A percentile compares a stretch with the other conserved stretches of the same genome.
Evolutionary conservation across 2,329 filamentous ascomycete genomes (phyloP).

Genomic region (Colletotrichum scovillei): DNA sequence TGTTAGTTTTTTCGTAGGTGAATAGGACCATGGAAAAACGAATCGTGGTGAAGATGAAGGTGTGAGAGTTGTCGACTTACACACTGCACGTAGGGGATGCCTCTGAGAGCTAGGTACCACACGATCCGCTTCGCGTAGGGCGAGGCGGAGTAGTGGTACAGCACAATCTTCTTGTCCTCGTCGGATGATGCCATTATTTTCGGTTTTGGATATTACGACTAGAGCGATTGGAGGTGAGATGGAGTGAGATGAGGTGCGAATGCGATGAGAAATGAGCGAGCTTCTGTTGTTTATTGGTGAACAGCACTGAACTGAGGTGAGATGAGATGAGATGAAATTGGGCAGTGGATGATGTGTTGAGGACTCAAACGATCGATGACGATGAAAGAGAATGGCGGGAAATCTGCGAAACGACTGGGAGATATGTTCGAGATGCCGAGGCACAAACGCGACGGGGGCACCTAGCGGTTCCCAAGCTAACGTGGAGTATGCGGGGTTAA

Average conservation of each 20-base stretch:
- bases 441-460: neutral
- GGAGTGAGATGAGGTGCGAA: neutral
- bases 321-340: neutral
- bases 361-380: neutral
- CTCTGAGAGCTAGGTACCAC: conserved; percentile 76
- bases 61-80: conserved; percentile 55
- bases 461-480: neutral
- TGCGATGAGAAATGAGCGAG: too few relatives aligned
- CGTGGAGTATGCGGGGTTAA: neutral
- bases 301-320: neutral
- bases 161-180: conserved; percentile 53
- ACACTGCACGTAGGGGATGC: conserved; percentile 75
- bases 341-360: neutral
- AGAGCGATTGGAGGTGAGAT: neutral
- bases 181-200: conserved; percentile 10
- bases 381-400: neutral
- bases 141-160: conserved; percentile 76
- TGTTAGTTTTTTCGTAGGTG: neutral
- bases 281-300: too few relatives aligned
- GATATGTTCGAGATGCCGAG: conserved; percentile 25
- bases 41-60: neutral
- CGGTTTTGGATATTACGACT: neutral
- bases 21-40: too few relatives aligned
- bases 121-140: conserved; percentile 72
- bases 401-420: neutral